Percentiles rank a stretch among this genome's conserved stretches.
Conservation (phyloP, 176 grass and related monocot species). For the Ensete ventricosum region DNA sequence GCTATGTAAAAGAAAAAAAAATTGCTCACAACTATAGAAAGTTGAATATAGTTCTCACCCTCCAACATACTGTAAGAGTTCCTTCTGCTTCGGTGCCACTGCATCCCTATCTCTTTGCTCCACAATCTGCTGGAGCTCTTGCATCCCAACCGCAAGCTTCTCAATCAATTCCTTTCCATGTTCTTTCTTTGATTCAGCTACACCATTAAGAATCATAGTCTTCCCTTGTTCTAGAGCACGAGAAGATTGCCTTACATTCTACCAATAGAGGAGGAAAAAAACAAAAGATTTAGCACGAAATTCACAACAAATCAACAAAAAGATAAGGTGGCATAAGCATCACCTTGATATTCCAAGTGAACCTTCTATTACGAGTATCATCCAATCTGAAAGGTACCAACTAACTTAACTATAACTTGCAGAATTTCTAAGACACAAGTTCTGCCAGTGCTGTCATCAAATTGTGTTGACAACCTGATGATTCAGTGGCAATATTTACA, state of each 20-base stretch:
- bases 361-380: too few relatives aligned
- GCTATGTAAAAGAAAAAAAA: not conserved
- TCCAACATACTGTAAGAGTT: slow-evolving; percentile 97
- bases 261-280: slow-evolving; percentile 22
- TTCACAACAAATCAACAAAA: not conserved
- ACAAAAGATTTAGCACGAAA: not conserved
- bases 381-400: too few relatives aligned
- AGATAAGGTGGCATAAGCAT: not conserved
- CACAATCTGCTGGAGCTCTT: slow-evolving; percentile 73
- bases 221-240: slow-evolving; percentile 62
- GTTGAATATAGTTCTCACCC: slow-evolving; percentile 31
- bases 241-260: slow-evolving; percentile 94
- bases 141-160: slow-evolving; percentile 68
- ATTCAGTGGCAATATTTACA: too few relatives aligned
- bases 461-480: too few relatives aligned
- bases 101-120: slow-evolving; percentile 78
- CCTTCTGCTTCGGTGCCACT: slow-evolving; percentile 88
- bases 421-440: too few relatives aligned
- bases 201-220: slow-evolving; percentile 56
- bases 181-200: slow-evolving; percentile 91
- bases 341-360: too few relatives aligned
- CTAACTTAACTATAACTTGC: too few relatives aligned
- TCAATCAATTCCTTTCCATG: slow-evolving; percentile 66
- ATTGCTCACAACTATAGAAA: not conserved
- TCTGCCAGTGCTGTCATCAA: too few relatives aligned